Evolutionary conservation across 2,329 filamentous ascomycete genomes (phyloP), one percentile per base, ranked within the genome.

Genomic region (Fusarium subglutinans): DNA sequence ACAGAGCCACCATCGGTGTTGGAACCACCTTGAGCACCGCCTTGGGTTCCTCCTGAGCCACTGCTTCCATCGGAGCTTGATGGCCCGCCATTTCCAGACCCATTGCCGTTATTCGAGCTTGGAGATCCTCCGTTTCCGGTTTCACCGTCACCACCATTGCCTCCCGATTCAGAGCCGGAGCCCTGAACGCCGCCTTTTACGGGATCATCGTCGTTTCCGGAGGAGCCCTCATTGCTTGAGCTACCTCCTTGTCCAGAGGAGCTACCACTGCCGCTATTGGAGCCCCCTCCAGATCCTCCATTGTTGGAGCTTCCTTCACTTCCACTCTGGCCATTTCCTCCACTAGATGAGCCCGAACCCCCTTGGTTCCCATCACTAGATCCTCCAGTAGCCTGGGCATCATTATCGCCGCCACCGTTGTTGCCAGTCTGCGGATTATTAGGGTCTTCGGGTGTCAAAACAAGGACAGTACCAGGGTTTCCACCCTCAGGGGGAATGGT

Each of bases 401-500:
- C 57, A 22, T 41, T 28, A 17, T 45, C 44, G 5, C 13, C 33
- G 4, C 38, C 18, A 12, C 37, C 35, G n/a, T 18, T 30, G 8
- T 43, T 22, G 3, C 44, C 30, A 13, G 59, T 53, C 17, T 59
- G 38, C 12, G 24, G 20, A 4, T 62, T 40, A 12, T 20, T 45
- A 10, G 40, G 22, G 5, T 26, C 24, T 0, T 58, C 56, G 2
- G 64, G 64, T 1, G 48, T 73, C 17, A 74, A 10, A 6, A 75
- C 50, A 40, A 74, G 38, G 1, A 75, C 69, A 6, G 72, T 74
- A 3, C 72, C 72, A 4, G 53, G 56, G 11, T 66, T 70, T 2
- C 69, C 72, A 0, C 55, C 69, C 18, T 75, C 69, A 0, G 72
- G 69, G 4, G 72, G 72, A 3, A 74, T 60, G 0, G 72, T 74